A percentile compares a stretch with the other conserved stretches of the same genome.
phyloP scores from a whole-genome alignment of 306 rosid genomes.

The Astragalus glycyphyllos region DNA sequence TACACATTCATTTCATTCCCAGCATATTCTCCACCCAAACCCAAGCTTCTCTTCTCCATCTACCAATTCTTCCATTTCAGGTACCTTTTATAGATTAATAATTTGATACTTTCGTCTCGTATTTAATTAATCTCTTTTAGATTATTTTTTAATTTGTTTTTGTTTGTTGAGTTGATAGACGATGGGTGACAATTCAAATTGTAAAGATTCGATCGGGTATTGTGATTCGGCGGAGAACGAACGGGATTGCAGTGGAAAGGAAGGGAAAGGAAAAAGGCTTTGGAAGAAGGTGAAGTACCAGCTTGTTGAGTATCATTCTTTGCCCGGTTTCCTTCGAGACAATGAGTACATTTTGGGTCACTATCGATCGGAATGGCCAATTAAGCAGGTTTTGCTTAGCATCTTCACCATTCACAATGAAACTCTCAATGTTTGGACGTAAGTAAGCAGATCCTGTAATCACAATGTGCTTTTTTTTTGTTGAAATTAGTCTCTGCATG shows the following conservation, averaged over 20 bases:
- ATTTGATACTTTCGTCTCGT: neutral
- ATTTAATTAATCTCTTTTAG: neutral
- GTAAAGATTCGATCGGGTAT: conserved; percentile 35
- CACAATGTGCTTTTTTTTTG: neutral
- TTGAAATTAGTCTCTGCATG: neutral
- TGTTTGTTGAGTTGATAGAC: conserved; percentile 6
- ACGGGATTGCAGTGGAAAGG: conserved; percentile 36
- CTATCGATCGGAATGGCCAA: conserved; percentile 91
- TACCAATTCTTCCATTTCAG: conserved; percentile 12
- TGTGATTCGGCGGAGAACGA: conserved; percentile 50
- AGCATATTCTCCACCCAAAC: neutral
- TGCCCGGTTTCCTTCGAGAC: conserved; percentile 87
- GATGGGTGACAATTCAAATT: conserved; percentile 41
- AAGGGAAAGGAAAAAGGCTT: conserved; percentile 71
- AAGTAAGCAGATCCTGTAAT: conserved; percentile 36
- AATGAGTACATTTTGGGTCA: conserved; percentile 83
- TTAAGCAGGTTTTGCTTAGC: conserved; percentile 85
- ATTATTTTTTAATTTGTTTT: neutral
- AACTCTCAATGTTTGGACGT: conserved; percentile 99
- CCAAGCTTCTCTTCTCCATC: neutral
- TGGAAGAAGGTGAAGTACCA: conserved; percentile 97
- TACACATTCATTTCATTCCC: neutral
- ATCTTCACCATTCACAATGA: conserved; percentile 90
- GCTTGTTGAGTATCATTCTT: conserved; percentile 85
- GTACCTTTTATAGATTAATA: conserved; percentile 5